These are phyloP conservation scores for Solanum virginianum DNA, from an alignment of 257 asterid species.

Conservation along the genomic window DNA sequence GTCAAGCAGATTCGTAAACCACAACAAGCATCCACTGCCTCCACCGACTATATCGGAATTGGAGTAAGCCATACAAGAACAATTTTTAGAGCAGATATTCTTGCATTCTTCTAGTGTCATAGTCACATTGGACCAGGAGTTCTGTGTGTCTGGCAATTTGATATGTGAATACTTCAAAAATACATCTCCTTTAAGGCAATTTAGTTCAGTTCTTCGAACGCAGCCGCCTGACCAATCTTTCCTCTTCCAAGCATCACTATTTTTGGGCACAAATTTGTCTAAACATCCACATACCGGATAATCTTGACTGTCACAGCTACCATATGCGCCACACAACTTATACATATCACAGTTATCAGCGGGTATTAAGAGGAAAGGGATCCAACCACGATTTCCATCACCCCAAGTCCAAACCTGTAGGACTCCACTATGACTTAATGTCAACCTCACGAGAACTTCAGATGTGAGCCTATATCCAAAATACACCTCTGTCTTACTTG, in stretches of 20 bases:
- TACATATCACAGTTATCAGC: constrained; percentile 22
- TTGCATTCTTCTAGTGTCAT: constrained; percentile 10
- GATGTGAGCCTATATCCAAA: not conserved
- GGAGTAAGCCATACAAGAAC: constrained; percentile 27
- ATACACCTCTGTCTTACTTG: constrained; percentile 8
- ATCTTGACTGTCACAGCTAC: constrained; percentile 9
- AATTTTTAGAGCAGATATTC: constrained; percentile 14
- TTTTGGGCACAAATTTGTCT: constrained; percentile 14
- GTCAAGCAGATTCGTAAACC: constrained; percentile 20
- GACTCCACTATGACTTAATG: constrained; percentile 8
- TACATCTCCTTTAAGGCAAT: constrained; percentile 9
- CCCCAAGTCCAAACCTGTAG: constrained; percentile 23
- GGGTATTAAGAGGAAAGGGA: not conserved
- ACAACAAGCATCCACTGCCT: constrained; percentile 26
- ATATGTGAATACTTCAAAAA: constrained; percentile 9
- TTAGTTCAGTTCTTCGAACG: constrained; percentile 3
- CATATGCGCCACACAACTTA: constrained; percentile 30
- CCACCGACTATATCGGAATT: not conserved
- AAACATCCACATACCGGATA: constrained; percentile 26
- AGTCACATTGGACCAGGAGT: not conserved
- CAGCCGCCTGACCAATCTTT: constrained; percentile 22
- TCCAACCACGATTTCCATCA: constrained; percentile 14
- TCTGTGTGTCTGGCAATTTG: constrained; percentile 16
- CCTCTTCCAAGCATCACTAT: constrained; percentile 2
- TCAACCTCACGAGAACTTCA: constrained; percentile 5